Evolutionary conservation across 2,329 filamentous ascomycete species (phyloP), one percentile per base, ranked within the genome.

Genomic region (Amauroascus verrucosus): DNA sequence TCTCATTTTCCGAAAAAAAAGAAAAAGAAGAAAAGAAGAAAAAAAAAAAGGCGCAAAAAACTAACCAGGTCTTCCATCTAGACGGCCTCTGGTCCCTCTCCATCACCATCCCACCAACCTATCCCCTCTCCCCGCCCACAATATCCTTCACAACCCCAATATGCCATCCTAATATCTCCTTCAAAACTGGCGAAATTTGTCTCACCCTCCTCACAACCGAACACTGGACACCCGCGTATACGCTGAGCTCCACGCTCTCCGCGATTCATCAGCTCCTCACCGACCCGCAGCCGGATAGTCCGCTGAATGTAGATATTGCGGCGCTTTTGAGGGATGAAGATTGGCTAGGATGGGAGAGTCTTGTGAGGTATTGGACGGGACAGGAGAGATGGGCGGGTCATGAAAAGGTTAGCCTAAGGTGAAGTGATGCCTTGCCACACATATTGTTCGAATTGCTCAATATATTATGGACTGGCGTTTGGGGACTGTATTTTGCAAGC

Each of bases 221-320:
- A 64, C 78, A 84, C 16, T 97, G 91, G 91, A 85, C 86, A 55
- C 87, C 90, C 1, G 83, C 88, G 16, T 93, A 95, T 69, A 90
- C 84, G 38, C 78, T 97, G 3, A 69, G 66, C 13, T 65, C 63
- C n/a, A 74, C 70, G 1, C 61, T 76, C 50, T 68, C 68, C 7
- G 72, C 74, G 3, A 69, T 76, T 24, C 73, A 76, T 52, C 70
- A 73, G 62, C 61, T 76, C 54, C 62, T 76, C 48, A 71, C 64
- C 8, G 68, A 73, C 51, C 73, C 74, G 24, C 63, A 67, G 14
- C 66, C 72, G 9, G 74, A 76, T 41, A 73, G 70, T 51, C 74
- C 74, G 46, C 59, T 76, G 45, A 76, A 76, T 59, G 69, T 75
- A 8, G 74, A 76, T 62, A 65, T 76, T 6, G 72, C 73, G 22